These are phyloP conservation scores for Brassica incana DNA, from an alignment of 345 rosid genomes.

Conservation along the genomic window DNA sequence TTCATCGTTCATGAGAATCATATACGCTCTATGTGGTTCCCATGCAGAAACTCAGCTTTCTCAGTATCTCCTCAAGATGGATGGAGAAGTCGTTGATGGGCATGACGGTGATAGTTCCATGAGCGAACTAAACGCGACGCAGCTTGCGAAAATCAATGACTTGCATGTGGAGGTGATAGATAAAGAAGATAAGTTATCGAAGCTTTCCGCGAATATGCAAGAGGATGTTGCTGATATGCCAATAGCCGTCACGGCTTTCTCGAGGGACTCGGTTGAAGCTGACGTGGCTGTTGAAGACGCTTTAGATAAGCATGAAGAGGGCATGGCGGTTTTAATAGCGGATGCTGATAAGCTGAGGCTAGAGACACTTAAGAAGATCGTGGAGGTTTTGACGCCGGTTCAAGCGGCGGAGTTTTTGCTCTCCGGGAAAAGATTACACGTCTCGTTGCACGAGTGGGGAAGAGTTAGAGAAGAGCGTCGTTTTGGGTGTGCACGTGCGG, in stretches of 20 bases:
- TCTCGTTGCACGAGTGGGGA: conserved; percentile 49
- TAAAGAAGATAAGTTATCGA: conserved; percentile 41
- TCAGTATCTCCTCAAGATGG: conserved; percentile 5
- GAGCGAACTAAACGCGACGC: conserved; percentile 36
- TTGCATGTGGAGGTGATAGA: conserved; percentile 37
- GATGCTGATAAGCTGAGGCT: conserved; percentile 49
- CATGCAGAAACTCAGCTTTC: conserved; percentile 31
- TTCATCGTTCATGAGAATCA: conserved; percentile 42
- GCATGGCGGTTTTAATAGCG: conserved; percentile 33
- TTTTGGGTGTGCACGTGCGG: conserved; percentile 17
- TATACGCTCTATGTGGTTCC: conserved; percentile 39
- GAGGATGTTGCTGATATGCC: conserved; percentile 53
- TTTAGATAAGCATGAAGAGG: conserved; percentile 33
- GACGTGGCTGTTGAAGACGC: conserved; percentile 24
- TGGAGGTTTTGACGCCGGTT: conserved; percentile 35
- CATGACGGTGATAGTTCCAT: conserved; percentile 6
- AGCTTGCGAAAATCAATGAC: conserved; percentile 36
- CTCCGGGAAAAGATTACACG: conserved; percentile 44
- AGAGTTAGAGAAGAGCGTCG: conserved; percentile 37
- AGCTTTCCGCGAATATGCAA: conserved; percentile 41
- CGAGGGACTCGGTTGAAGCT: background rate
- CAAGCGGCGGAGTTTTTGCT: conserved; percentile 53
- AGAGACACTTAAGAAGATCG: conserved; percentile 37
- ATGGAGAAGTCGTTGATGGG: background rate
- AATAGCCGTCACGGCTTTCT: conserved; percentile 28